These are phyloP conservation scores for Conticribra guillardii DNA, from an alignment of 108 stramenopile species.

Conservation along the genomic window DNA sequence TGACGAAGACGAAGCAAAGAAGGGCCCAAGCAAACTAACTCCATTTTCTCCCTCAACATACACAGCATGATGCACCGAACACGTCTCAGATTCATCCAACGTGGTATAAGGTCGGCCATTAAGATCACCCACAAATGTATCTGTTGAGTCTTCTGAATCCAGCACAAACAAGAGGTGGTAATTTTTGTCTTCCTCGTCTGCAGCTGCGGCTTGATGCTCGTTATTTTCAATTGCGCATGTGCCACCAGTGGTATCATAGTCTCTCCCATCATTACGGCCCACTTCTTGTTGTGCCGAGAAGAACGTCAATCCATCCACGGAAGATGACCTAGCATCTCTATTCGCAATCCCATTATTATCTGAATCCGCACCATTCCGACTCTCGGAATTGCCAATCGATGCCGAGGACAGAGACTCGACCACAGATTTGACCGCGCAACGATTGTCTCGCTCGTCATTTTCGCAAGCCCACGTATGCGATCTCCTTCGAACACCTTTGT, in stretches of 20 bases:
- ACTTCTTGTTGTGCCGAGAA: neutral
- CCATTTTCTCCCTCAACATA: conserved; percentile 64
- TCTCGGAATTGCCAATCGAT: neutral
- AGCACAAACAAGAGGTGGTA: conserved; percentile 65
- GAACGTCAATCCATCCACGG: conserved; percentile 18
- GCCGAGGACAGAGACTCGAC: no score
- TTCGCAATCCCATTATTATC: neutral
- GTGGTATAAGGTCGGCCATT: conserved; percentile 71
- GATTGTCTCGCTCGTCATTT: conserved; percentile 5
- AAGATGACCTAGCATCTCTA: conserved; percentile 24
- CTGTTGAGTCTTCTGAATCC: conserved; percentile 55
- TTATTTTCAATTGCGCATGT: conserved; percentile 29
- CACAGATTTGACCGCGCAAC: neutral
- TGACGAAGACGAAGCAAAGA: conserved; percentile 57
- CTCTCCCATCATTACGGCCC: neutral
- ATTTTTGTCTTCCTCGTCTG: conserved; percentile 21
- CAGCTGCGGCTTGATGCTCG: conserved; percentile 13
- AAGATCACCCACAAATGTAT: conserved; percentile 65
- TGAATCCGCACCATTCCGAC: no score
- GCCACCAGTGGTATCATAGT: no score
- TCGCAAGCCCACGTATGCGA: conserved; percentile 44
- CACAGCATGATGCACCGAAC: conserved; percentile 59
- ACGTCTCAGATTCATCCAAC: conserved; percentile 68
- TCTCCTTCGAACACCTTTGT: conserved; percentile 10
- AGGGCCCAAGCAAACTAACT: conserved; percentile 65